Conservation (phyloP, 2,329 filamentous ascomycete species). For the Monilinia laxa region DNA sequence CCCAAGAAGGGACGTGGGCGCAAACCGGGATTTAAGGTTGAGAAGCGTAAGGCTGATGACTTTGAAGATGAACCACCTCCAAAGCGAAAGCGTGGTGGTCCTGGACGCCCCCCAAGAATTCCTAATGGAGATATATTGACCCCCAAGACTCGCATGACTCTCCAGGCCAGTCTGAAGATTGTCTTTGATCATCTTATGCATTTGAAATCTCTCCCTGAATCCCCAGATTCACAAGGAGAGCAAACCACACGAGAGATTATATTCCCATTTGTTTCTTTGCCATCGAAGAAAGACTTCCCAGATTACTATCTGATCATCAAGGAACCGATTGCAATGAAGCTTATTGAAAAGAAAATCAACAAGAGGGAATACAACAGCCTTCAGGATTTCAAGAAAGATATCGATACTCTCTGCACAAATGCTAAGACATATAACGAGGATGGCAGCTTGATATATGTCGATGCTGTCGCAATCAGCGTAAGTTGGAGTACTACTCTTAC, state of each 20-base stretch:
- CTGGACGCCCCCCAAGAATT: constrained; percentile 62
- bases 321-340: constrained; percentile 92
- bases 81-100: constrained; percentile 74
- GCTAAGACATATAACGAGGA: constrained; percentile 97
- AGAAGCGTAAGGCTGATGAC: constrained; percentile 80
- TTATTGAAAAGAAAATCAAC: constrained; percentile 93
- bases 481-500: constrained; percentile 40
- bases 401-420: constrained; percentile 82
- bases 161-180: constrained; percentile 75
- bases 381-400: constrained; percentile 77
- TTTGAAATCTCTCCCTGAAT: constrained; percentile 38
- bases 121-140: constrained; percentile 58
- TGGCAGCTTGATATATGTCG: constrained; percentile 83
- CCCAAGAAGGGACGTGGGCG: constrained; percentile 81
- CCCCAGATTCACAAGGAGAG: constrained; percentile 44
- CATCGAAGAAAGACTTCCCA: constrained; percentile 83
- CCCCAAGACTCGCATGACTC: constrained; percentile 67
- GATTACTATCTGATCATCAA: constrained; percentile 95
- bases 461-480: constrained; percentile 92
- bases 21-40: constrained; percentile 62
- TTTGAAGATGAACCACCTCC: constrained; percentile 73
- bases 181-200: constrained; percentile 80
- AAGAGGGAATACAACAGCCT: constrained; percentile 87
- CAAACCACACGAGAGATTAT: constrained; percentile 77
- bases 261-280: constrained; percentile 88